Evolutionary conservation across 345 rosid genomes (phyloP).

Genomic region (Bruguiera parviflora): DNA sequence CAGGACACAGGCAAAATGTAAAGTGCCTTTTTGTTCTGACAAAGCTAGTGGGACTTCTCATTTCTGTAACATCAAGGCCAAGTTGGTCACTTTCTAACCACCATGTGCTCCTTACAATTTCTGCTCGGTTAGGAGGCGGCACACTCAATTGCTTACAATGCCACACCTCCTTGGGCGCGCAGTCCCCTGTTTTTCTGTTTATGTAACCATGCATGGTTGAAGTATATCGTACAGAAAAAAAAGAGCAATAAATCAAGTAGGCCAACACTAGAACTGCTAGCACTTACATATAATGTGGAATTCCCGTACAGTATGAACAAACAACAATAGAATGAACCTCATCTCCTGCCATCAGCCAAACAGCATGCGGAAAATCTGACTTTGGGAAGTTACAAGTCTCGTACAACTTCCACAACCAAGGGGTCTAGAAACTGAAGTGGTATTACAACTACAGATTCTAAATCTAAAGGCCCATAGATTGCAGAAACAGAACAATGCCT

Average conservation of each 20-base stretch:
- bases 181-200: too few species aligned
- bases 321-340: constrained; percentile 3
- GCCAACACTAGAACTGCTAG: neutral
- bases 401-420: constrained; percentile 12
- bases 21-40: constrained; percentile 21
- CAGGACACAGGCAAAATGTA: neutral
- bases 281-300: neutral
- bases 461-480: neutral
- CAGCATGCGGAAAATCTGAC: neutral
- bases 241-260: neutral
- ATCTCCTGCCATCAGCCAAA: constrained; percentile 1
- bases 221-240: neutral
- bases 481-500: neutral
- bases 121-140: too few species aligned
- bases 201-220: too few species aligned
- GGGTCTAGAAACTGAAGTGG: constrained; percentile 9
- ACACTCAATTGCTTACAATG: too few species aligned
- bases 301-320: neutral
- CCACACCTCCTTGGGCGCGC: too few species aligned
- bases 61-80: constrained; percentile 19
- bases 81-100: constrained; percentile 16
- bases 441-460: constrained; percentile 9
- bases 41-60: neutral
- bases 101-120: too few species aligned
- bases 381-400: neutral